Percentiles rank a stretch among this genome's conserved stretches.
Conservation (phyloP, 1,284 basidiomycete genomes). For the Melampsora larici-populina region DNA sequence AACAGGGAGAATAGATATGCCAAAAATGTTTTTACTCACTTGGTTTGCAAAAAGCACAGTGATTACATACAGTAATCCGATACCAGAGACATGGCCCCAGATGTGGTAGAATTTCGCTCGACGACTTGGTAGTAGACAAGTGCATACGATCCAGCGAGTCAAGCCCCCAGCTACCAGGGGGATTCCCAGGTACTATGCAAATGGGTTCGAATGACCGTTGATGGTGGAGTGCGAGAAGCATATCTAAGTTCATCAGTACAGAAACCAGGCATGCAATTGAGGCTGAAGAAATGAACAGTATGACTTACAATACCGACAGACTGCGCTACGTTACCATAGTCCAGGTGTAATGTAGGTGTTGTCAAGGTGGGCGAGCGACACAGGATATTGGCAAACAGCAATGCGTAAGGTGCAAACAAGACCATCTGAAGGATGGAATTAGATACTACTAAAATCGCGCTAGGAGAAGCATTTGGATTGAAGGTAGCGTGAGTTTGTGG, state of each 20-base stretch:
- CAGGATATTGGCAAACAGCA: slow-evolving; percentile 74
- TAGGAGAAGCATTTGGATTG: too few relatives aligned
- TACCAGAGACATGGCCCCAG: slow-evolving; percentile 68
- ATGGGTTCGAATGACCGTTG: too few relatives aligned
- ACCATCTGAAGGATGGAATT: slow-evolving; percentile 69
- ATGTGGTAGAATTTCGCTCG: slow-evolving; percentile 61
- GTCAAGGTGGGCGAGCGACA: slow-evolving; percentile 45
- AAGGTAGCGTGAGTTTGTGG: too few relatives aligned
- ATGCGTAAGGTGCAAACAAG: slow-evolving; percentile 70
- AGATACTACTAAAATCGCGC: slow-evolving; percentile 65
- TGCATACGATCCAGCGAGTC: slow-evolving; percentile 56
- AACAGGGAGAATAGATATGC: background rate
- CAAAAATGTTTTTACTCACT: background rate
- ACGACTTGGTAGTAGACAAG: background rate
- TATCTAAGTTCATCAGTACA: too few relatives aligned
- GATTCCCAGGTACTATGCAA: slow-evolving; percentile 63
- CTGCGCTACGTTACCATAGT: slow-evolving; percentile 69
- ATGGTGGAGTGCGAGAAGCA: too few relatives aligned
- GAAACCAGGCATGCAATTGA: too few relatives aligned
- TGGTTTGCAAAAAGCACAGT: slow-evolving; percentile 61
- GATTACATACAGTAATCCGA: slow-evolving; percentile 64
- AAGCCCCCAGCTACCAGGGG: slow-evolving; percentile 66
- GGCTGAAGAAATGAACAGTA: too few relatives aligned
- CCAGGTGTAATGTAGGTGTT: slow-evolving; percentile 57
- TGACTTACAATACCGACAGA: slow-evolving; percentile 61